Conservation (phyloP, 306 rosid species). For the Prunus mira region DNA sequence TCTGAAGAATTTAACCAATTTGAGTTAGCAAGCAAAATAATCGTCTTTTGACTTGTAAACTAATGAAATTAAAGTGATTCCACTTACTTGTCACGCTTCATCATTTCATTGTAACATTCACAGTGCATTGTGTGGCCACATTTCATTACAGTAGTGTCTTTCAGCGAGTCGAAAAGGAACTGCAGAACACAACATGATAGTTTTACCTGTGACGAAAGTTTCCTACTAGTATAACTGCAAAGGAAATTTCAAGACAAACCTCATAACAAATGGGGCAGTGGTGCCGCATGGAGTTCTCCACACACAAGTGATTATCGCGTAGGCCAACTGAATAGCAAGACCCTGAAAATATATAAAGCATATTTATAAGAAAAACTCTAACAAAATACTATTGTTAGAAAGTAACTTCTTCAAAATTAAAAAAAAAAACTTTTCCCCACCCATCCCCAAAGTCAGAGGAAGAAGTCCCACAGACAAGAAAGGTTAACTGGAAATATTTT, state of each 20-base stretch:
- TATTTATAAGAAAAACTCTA: neutral
- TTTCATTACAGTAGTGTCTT: slow-evolving; percentile 78
- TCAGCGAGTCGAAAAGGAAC: slow-evolving; percentile 88
- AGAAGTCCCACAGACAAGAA: neutral
- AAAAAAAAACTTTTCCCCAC: neutral
- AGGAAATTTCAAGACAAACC: slow-evolving; percentile 42
- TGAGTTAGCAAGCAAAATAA: slow-evolving; percentile 10
- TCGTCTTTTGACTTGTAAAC: neutral
- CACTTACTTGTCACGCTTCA: slow-evolving; percentile 70
- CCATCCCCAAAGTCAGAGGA: neutral
- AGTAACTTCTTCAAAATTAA: neutral
- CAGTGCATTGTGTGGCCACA: slow-evolving; percentile 96
- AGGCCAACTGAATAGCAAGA: slow-evolving; percentile 73
- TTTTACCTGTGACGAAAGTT: neutral
- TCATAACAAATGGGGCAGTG: slow-evolving; percentile 97
- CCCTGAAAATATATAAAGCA: slow-evolving; percentile 42
- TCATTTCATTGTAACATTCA: slow-evolving; percentile 80
- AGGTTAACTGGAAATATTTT: neutral
- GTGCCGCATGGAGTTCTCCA: slow-evolving; percentile 96
- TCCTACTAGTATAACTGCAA: neutral
- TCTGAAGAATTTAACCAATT: slow-evolving; percentile 37
- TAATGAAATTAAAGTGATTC: neutral
- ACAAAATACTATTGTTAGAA: neutral
- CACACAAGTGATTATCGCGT: slow-evolving; percentile 80
- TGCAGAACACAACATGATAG: slow-evolving; percentile 25